Conservation (phyloP, 2,329 filamentous ascomycete genomes). For the Trichoderma cornu-damae region DNA sequence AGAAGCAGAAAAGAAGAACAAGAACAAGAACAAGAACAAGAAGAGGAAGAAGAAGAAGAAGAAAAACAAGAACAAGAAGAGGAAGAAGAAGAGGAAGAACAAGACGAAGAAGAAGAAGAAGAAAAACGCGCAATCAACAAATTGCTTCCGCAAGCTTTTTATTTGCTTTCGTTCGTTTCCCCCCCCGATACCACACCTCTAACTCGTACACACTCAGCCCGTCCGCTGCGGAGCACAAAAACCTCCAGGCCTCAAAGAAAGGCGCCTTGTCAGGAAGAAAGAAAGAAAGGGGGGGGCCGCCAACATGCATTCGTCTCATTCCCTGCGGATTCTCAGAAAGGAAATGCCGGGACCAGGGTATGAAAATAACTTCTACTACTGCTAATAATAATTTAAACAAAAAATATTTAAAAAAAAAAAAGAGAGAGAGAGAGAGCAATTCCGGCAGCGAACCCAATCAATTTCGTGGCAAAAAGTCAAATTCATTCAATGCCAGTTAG, state of each 20-base stretch:
- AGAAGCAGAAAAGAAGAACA: background rate
- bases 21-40: no score
- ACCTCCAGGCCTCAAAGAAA: background rate
- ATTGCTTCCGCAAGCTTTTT: background rate
- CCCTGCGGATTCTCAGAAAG: background rate
- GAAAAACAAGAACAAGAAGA: no score
- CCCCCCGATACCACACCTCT: background rate
- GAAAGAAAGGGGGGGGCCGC: background rate
- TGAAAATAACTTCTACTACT: background rate
- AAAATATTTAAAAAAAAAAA: no score
- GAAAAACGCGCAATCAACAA: background rate
- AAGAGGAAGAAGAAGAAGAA: no score
- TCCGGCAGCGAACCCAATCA: no score
- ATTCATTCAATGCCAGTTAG: no score
- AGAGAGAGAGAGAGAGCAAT: background rate
- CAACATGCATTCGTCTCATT: background rate
- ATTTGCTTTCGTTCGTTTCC: no score
- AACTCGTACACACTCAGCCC: background rate
- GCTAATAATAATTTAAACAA: no score
- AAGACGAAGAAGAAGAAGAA: no score
- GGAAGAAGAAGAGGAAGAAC: no score
- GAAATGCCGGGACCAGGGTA: constrained; percentile 1
- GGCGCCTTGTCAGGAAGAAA: background rate
- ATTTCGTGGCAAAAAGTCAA: no score
- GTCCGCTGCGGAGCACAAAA: background rate